phyloP scores from a whole-genome alignment of 495 filamentous ascomycete species.

The Astrothelium subdiscretum region DNA sequence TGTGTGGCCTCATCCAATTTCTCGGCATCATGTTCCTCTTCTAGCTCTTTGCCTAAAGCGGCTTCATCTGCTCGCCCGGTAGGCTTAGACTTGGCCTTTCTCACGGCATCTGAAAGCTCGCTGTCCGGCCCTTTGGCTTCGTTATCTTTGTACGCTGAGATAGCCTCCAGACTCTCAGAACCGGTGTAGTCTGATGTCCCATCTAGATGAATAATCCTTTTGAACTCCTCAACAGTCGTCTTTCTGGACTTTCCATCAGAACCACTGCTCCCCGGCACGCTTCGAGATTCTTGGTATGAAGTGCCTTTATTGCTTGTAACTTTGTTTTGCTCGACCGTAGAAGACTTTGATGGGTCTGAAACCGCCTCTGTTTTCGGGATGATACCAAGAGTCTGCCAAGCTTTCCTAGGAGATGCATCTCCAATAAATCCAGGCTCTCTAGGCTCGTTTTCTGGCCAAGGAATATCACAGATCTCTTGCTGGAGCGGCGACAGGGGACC shows the following conservation, averaged over 20 bases:
- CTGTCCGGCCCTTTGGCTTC: neutral
- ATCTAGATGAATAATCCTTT: neutral
- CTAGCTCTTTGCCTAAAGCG: no score
- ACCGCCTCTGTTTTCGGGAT: neutral
- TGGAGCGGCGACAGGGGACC: neutral
- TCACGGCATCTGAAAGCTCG: neutral
- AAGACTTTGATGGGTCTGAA: neutral
- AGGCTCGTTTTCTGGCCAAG: neutral
- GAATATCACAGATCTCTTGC: neutral
- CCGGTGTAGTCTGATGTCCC: neutral
- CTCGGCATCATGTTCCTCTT: neutral
- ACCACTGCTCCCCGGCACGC: neutral
- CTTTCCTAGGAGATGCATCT: neutral
- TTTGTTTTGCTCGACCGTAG: neutral
- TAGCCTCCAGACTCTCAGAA: neutral
- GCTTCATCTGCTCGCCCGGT: neutral
- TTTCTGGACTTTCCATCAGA: neutral
- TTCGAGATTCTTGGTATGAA: neutral
- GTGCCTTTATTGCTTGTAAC: neutral
- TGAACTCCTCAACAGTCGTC: neutral
- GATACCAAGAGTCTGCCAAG: neutral
- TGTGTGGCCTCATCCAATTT: neutral
- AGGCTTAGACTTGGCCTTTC: neutral
- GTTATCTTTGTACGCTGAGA: neutral
- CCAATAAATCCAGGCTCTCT: neutral